phyloP scores from a whole-genome alignment of 2,329 filamentous ascomycete genomes.

The Ophiostoma perfectum region DNA sequence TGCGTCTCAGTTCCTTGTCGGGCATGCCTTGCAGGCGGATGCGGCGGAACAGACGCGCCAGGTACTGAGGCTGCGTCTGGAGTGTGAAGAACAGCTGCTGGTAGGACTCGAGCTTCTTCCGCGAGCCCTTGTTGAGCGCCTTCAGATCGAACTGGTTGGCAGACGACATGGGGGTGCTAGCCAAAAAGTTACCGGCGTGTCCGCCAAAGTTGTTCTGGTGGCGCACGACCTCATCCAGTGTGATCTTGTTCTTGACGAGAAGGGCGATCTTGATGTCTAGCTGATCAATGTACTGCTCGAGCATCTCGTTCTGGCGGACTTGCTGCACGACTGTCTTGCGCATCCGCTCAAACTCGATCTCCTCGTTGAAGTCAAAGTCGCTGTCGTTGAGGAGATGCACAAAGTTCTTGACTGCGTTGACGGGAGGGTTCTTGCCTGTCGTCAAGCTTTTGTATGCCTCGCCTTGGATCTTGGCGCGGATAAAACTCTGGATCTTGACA shows the following conservation, averaged over 20 bases:
- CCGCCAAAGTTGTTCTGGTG: constrained; percentile 96
- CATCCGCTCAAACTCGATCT: constrained; percentile 91
- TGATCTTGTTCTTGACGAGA: constrained; percentile 99
- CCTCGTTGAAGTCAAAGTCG: constrained; percentile 98
- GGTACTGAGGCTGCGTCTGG: constrained; percentile 92
- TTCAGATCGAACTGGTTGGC: constrained; percentile 94
- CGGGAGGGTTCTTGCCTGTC: constrained; percentile 91
- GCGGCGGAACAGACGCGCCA: constrained; percentile 79
- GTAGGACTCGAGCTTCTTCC: constrained; percentile 92
- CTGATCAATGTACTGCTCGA: constrained; percentile 97
- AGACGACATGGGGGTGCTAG: constrained; percentile 81
- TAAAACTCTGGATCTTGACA: constrained; percentile 96
- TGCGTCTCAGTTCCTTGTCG: constrained; percentile 87
- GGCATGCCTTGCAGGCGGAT: constrained; percentile 76
- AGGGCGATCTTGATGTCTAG: constrained; percentile 98
- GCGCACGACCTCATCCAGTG: constrained; percentile 91
- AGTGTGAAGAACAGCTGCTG: constrained; percentile 97
- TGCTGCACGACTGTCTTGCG: constrained; percentile 96
- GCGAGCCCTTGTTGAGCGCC: constrained; percentile 91
- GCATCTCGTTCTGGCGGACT: constrained; percentile 92
- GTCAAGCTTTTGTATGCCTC: constrained; percentile 98
- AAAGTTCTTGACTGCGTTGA: constrained; percentile 96
- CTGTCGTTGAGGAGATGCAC: constrained; percentile 96
- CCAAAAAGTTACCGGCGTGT: constrained; percentile 69
- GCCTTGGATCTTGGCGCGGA: constrained; percentile 89